Base-by-base conservation (phyloP, 2,329 filamentous ascomycete genomes). In the Fusarium mangiferae region DNA sequence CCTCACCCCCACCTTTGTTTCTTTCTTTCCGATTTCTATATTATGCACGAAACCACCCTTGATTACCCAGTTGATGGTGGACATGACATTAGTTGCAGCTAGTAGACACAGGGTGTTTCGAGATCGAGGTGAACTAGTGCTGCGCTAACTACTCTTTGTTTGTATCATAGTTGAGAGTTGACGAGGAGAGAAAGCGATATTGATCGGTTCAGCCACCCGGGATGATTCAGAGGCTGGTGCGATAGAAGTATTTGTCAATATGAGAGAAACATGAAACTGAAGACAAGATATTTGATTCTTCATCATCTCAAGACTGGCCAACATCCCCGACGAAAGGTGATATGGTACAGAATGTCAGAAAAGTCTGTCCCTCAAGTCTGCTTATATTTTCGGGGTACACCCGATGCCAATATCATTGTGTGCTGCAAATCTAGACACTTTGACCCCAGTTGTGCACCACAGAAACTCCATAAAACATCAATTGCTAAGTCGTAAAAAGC, bases 401-500 rank as follows among this genome's bases (percentile, higher is more conserved):
- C n/a, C 11, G 12, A 17, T 30, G 14, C 22, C 33, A 33, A 18
- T 35, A 24, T 18, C 30, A 38, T 30, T 14, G 28, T 36, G 13
- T 28, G 30, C 24, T 20, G 24, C 26, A 45, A 9, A 20, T 48
- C n/a, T 45, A 38, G 17, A 54, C 33, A 15, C 24, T 41, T 28
- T n/a, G 24, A 46, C 20, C 36, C 42, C 38, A 28, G 24, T 61
- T 39, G 15, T 36, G 20, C 15, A 24, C 26, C 39, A 51, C 28
- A 36, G 24, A 39, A 49, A 20, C 51, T 66, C 54, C 33, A 35
- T 72, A 35, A 67, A 68, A 64, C 56, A 72, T 73, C 71, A 72
- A 74, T 74, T 74, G 71, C 52, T 44, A 68, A 62, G 61, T 70
- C 71, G 46, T 74, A 57, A 72, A 41, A 72, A 68, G 49, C 52